These are phyloP conservation scores for Tilletiopsis washingtonensis DNA, from an alignment of 1,284 basidiomycete species.

Conservation along the genomic window DNA sequence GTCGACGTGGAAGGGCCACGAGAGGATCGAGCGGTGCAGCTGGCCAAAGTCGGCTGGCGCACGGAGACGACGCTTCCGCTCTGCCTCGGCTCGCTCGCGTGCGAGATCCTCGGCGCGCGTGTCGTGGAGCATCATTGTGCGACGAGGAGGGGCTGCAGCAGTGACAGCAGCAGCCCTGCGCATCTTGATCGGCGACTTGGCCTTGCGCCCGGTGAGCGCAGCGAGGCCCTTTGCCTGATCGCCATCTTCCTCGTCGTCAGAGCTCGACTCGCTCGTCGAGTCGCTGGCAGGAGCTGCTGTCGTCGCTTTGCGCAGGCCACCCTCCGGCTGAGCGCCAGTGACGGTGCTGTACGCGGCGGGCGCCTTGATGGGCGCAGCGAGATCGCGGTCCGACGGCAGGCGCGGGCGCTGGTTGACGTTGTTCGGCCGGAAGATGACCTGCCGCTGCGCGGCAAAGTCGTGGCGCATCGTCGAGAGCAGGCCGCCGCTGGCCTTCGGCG, in stretches of 20 bases:
- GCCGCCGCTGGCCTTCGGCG: conserved; percentile 14
- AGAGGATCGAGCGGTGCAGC: conserved; percentile 71
- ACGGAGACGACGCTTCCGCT: conserved; percentile 56
- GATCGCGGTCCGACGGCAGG: conserved; percentile 3
- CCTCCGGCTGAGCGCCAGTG: conserved; percentile 16
- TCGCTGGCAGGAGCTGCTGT: background rate
- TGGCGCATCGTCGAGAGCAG: conserved; percentile 28
- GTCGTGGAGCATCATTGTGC: conserved; percentile 64
- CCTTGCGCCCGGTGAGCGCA: conserved; percentile 53
- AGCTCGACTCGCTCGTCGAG: background rate
- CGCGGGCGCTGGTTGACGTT: conserved; percentile 17
- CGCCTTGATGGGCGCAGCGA: conserved; percentile 22
- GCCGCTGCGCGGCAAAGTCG: too few species aligned
- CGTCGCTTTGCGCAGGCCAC: background rate
- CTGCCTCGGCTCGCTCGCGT: conserved; percentile 21
- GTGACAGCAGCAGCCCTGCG: background rate
- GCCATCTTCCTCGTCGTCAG: conserved; percentile 54
- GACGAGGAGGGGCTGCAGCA: conserved; percentile 55
- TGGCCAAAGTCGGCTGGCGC: conserved; percentile 73
- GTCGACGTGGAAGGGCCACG: conserved; percentile 73
- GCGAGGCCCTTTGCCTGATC: conserved; percentile 51
- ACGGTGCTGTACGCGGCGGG: conserved; percentile 33
- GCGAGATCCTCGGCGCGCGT: conserved; percentile 17
- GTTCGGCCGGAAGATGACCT: conserved; percentile 22
- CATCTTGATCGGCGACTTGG: conserved; percentile 17